Conservation (phyloP, 2,329 filamentous ascomycete species). For the Neodidymelliopsis sp. region DNA sequence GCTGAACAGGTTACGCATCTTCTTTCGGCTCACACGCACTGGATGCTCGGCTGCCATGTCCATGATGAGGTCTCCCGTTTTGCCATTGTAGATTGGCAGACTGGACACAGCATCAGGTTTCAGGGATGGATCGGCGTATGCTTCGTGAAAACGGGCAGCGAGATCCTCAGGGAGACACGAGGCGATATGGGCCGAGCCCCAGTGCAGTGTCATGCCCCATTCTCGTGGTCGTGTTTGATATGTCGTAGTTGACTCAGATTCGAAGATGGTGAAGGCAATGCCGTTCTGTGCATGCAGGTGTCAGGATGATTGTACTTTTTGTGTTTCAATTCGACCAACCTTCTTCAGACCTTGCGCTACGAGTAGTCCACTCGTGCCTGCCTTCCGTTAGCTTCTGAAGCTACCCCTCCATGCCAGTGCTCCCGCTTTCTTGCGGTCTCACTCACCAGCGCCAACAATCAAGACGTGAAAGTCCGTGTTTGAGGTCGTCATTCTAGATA, state of each 20-base stretch:
- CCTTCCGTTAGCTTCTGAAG: slow-evolving; percentile 5
- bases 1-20: slow-evolving; percentile 32
- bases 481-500: slow-evolving; percentile 7
- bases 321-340: slow-evolving; percentile 10
- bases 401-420: slow-evolving; percentile 17
- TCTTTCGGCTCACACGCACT: slow-evolving; percentile 29
- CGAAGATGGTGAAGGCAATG: slow-evolving; percentile 25
- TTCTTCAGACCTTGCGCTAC: slow-evolving; percentile 24
- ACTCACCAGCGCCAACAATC: slow-evolving; percentile 22
- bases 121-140: slow-evolving; percentile 32
- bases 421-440: slow-evolving; percentile 8
- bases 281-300: slow-evolving; percentile 7
- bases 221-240: slow-evolving; percentile 33
- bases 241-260: slow-evolving; percentile 17
- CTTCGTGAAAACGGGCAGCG: slow-evolving; percentile 28
- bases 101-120: slow-evolving; percentile 25
- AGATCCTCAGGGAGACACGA: slow-evolving; percentile 29
- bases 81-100: slow-evolving; percentile 35
- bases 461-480: slow-evolving; percentile 17
- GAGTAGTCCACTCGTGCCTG: slow-evolving; percentile 24
- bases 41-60: slow-evolving; percentile 31
- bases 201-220: slow-evolving; percentile 40
- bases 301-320: slow-evolving; percentile 8
- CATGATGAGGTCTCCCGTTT: slow-evolving; percentile 33
- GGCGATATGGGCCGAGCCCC: slow-evolving; percentile 28